Base-by-base conservation (phyloP, 371 early-diverging fungal species). In the Apophysomyces sp. region DNA sequence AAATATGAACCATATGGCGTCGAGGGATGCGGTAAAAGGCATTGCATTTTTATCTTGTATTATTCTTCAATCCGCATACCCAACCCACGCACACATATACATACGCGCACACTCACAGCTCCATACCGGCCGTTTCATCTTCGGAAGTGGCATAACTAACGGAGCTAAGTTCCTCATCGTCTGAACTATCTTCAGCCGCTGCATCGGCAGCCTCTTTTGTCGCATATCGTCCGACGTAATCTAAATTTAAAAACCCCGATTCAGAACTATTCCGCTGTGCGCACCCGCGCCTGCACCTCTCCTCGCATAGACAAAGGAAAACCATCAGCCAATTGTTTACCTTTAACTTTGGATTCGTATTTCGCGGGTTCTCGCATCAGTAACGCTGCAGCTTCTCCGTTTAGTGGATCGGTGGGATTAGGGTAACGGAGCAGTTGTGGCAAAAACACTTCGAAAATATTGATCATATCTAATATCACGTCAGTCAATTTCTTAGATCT, bases 401-500 rank as follows among this genome's bases (percentile, higher is more conserved):
- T 99, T 62, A 99, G 81, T n/a, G 99, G 99, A 77, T 99, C 99
- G 5, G 96, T 95, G 18, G 99, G 96, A 71, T 99, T 99, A 37
- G 99, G 99, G 72, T 99, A 99, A 36, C 96, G 87, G 57, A 99
- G 80, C 28, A 99, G 84, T 76, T 99, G 99, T 53, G 99, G 99
- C 55, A 99, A 79, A 74, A 99, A 99, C 26, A 96, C 94, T 69
- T 98, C 99, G 73, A 99, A 97, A 63, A 99, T 97, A 76, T 99
- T 99, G 73, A 96, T 88, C 93, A 99, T 91, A 65, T 97, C 95
- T 88, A 77, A 57, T 55, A 27, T n/a, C 8, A 32, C 21, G 26
- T 37, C 9, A 49, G 52, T 30, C 8, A 21, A 8, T 29, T 18
- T 29, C 39, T n/a, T n/a, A n/a, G n/a, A n/a, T n/a, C n/a, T n/a